Evolutionary conservation across 805 yeast species (phyloP).

Genomic region (Candida sphagnicola): DNA sequence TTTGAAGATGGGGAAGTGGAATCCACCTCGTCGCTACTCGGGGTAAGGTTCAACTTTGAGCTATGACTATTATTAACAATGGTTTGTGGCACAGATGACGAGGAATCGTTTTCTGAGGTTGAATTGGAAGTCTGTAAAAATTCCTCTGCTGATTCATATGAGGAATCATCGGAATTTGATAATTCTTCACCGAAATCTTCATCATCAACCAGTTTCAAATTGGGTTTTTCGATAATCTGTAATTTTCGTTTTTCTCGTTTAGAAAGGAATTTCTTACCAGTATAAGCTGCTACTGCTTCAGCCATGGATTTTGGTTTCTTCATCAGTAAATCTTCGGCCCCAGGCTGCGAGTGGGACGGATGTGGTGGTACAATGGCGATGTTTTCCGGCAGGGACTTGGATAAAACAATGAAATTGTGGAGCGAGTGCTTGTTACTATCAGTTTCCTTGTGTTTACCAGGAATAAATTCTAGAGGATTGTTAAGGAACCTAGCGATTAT

Average conservation of each 20-base stretch:
- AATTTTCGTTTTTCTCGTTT: slow-evolving; percentile 39
- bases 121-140: slow-evolving; percentile 3
- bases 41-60: neutral
- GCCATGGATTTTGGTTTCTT: slow-evolving; percentile 48
- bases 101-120: neutral
- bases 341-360: neutral
- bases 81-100: neutral
- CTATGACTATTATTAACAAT: neutral
- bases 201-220: slow-evolving; percentile 8
- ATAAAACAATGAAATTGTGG: slow-evolving; percentile 1
- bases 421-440: neutral
- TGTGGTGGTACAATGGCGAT: neutral
- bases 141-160: slow-evolving; percentile 15
- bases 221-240: slow-evolving; percentile 17
- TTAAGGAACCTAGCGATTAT: slow-evolving; percentile 58
- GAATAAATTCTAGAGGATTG: slow-evolving; percentile 59
- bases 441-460: slow-evolving; percentile 48
- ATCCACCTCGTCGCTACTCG: neutral
- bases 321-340: slow-evolving; percentile 1
- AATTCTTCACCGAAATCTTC: slow-evolving; percentile 12
- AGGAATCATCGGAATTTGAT: slow-evolving; percentile 12
- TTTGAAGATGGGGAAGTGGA: neutral
- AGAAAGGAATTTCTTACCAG: slow-evolving; percentile 50
- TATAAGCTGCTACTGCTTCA: slow-evolving; percentile 55
- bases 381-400: neutral